These are phyloP conservation scores for Tinospora cordifolia DNA, from an alignment of 164 flowering plant genomes.

Conservation along the genomic window DNA sequence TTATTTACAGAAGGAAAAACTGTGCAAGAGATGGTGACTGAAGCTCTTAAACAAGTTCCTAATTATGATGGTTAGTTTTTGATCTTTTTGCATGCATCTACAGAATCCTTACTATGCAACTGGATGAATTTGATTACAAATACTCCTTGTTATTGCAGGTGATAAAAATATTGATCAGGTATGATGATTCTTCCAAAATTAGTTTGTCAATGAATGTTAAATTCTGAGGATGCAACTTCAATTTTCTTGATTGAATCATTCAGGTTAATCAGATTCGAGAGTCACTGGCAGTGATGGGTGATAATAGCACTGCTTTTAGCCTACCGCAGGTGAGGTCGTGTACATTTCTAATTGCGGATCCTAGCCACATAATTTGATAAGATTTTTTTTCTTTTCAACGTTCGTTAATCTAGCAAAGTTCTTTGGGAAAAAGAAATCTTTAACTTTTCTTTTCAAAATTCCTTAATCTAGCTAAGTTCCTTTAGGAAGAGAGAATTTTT, in stretches of 20 bases:
- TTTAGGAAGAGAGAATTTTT: too few relatives aligned
- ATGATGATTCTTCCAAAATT: slow-evolving; percentile 2
- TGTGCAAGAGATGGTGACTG: slow-evolving; percentile 93
- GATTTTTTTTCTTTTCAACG: neutral
- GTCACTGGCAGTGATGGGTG: slow-evolving; percentile 92
- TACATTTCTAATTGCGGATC: slow-evolving; percentile 3
- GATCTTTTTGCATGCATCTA: neutral
- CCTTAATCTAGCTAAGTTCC: too few relatives aligned
- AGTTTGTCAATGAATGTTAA: neutral
- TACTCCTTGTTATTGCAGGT: slow-evolving; percentile 52
- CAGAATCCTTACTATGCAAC: neutral
- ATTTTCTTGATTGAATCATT: slow-evolving; percentile 9
- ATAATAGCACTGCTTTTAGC: slow-evolving; percentile 97
- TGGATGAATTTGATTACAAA: slow-evolving; percentile 15
- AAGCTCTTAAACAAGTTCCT: slow-evolving; percentile 84
- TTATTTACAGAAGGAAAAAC: slow-evolving; percentile 81
- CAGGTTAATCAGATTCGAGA: slow-evolving; percentile 98
- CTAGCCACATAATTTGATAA: neutral
- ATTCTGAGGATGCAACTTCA: slow-evolving; percentile 6
- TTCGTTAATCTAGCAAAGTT: too few relatives aligned
- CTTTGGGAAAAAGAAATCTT: too few relatives aligned
- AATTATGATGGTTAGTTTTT: slow-evolving; percentile 63
- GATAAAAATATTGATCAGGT: slow-evolving; percentile 79
- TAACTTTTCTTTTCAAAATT: neutral
- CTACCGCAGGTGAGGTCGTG: slow-evolving; percentile 69